phyloP scores from a whole-genome alignment of 2,329 filamentous ascomycete genomes.

The Drechslerella coelobrocha region DNA sequence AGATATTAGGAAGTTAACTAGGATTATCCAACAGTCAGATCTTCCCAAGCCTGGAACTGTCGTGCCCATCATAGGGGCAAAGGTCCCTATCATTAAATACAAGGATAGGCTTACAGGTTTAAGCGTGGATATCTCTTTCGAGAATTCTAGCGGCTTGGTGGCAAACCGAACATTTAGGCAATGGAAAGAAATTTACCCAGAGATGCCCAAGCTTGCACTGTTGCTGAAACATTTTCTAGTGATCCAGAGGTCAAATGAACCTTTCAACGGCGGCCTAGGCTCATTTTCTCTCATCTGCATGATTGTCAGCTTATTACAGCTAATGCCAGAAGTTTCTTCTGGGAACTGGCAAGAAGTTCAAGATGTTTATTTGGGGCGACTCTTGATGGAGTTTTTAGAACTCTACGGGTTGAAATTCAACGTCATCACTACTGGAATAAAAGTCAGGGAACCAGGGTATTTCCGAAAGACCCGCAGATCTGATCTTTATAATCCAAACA shows the following conservation, averaged over 20 bases:
- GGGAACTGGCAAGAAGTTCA: constrained; percentile 67
- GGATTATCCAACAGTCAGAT: constrained; percentile 10
- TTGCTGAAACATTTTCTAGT: constrained; percentile 90
- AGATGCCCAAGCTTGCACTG: constrained; percentile 84
- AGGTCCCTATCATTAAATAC: constrained; percentile 92
- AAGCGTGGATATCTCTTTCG: constrained; percentile 91
- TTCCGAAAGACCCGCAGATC: constrained; percentile 72
- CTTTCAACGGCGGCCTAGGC: constrained; percentile 86
- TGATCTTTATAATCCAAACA: constrained; percentile 45
- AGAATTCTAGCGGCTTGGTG: constrained; percentile 80
- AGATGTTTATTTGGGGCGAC: constrained; percentile 71
- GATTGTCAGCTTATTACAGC: constrained; percentile 84
- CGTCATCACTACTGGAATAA: constrained; percentile 73
- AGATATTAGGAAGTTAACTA: constrained; percentile 28
- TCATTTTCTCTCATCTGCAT: constrained; percentile 95
- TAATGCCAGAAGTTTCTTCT: constrained; percentile 74
- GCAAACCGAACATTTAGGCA: constrained; percentile 79
- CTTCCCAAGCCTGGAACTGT: constrained; percentile 15
- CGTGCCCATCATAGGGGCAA: constrained; percentile 57
- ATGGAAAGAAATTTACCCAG: constrained; percentile 81
- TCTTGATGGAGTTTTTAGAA: constrained; percentile 86
- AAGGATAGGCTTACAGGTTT: constrained; percentile 78
- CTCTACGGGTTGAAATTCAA: constrained; percentile 87
- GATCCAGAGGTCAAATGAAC: constrained; percentile 90
- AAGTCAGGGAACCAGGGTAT: constrained; percentile 73